Percentiles rank a stretch among this genome's conserved stretches.
phyloP scores from a whole-genome alignment of 768 basidiomycete species.

The Neoboletus magnificus region DNA sequence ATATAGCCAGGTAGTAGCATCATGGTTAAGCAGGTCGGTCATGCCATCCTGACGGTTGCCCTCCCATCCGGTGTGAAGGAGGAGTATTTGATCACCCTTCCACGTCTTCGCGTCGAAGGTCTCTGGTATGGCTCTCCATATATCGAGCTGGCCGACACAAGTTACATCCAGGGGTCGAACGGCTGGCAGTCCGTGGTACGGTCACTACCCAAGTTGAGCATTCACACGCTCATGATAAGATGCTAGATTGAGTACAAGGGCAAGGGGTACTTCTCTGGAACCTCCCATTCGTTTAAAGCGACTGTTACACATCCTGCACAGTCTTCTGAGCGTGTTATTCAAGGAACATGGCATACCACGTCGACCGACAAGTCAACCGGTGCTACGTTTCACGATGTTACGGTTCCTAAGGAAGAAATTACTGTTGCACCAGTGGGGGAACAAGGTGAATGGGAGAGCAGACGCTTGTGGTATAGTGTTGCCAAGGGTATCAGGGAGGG shows the following conservation, averaged over 20 bases:
- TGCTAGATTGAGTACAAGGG: slow-evolving; percentile 87
- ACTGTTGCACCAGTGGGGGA: slow-evolving; percentile 54
- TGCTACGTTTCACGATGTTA: slow-evolving; percentile 73
- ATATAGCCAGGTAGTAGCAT: slow-evolving; percentile 54
- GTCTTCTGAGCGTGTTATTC: slow-evolving; percentile 49
- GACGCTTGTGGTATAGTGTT: slow-evolving; percentile 80
- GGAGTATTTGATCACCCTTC: slow-evolving; percentile 88
- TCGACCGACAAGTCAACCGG: slow-evolving; percentile 49
- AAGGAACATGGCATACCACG: slow-evolving; percentile 78
- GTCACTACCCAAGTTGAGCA: neutral
- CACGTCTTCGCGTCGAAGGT: slow-evolving; percentile 89
- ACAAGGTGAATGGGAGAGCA: slow-evolving; percentile 83
- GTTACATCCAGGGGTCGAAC: slow-evolving; percentile 68
- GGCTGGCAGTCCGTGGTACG: slow-evolving; percentile 56
- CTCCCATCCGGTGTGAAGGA: slow-evolving; percentile 55
- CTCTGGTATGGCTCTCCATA: slow-evolving; percentile 90
- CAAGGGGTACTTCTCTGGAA: slow-evolving; percentile 93
- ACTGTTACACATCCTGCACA: slow-evolving; percentile 53
- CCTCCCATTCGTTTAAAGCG: slow-evolving; percentile 91
- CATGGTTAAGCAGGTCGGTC: slow-evolving; percentile 93
- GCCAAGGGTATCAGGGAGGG: slow-evolving; percentile 88
- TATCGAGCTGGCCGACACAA: slow-evolving; percentile 84
- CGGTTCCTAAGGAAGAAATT: slow-evolving; percentile 71
- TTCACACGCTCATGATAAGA: slow-evolving; percentile 36
- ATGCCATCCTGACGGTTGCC: slow-evolving; percentile 75